A percentile compares a stretch with the other conserved stretches of the same genome.
These are phyloP conservation scores for Scheffersomyces cryptocercus DNA, from an alignment of 1,139 yeast species.

Conservation along the genomic window DNA sequence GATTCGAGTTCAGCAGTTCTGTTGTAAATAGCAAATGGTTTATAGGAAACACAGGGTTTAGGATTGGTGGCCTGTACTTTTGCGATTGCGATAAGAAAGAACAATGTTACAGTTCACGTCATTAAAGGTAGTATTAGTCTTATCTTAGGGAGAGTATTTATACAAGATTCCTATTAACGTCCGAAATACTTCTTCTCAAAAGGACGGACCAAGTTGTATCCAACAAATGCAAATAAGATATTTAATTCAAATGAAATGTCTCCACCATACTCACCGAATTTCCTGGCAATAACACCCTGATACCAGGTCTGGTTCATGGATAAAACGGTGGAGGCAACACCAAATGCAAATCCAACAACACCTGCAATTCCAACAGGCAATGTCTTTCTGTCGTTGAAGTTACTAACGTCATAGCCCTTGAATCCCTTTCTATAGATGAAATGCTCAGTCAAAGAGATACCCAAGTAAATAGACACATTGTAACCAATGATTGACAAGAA, in stretches of 20 bases:
- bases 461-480: conserved; percentile 30
- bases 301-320: conserved; percentile 35
- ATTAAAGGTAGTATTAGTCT: no score
- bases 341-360: conserved; percentile 24
- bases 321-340: conserved; percentile 29
- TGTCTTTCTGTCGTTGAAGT: conserved; percentile 20
- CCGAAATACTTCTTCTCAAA: conserved; percentile 26
- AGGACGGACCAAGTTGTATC: conserved; percentile 26
- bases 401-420: conserved; percentile 22
- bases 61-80: no score
- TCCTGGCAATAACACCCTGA: conserved; percentile 26
- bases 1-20: no score
- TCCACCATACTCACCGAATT: conserved; percentile 22
- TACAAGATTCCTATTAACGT: conserved; percentile 22
- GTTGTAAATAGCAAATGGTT: no score
- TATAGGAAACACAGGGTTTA: no score
- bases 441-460: conserved; percentile 29
- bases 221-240: conserved; percentile 24
- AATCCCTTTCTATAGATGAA: conserved; percentile 26
- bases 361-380: conserved; percentile 31
- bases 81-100: no score
- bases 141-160: no score
- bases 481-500: conserved; percentile 32
- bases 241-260: conserved; percentile 31
- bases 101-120: no score